Conservation (phyloP, 371 early-diverging fungal species). For the Mortierella sp. region DNA sequence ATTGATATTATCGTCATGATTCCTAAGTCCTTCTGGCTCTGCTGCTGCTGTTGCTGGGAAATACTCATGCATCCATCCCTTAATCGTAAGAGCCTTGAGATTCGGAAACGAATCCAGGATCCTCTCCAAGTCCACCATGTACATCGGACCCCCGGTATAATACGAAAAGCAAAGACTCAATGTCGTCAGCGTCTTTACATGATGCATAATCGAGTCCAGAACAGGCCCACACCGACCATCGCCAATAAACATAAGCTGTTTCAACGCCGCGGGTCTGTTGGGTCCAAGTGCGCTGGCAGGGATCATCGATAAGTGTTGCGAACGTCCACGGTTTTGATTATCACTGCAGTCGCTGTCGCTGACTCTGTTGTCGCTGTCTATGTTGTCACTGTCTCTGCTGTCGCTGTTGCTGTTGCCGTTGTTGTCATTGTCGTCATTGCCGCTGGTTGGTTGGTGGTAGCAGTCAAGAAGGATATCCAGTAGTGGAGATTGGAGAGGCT, state of each 20-base stretch:
- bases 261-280: not conserved
- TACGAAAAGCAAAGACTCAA: not conserved
- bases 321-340: not conserved
- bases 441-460: not conserved
- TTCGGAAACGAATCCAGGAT: slow-evolving; percentile 12
- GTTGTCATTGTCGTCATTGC: too few relatives aligned
- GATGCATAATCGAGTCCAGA: not conserved
- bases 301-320: too few relatives aligned
- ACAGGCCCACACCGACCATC: not conserved
- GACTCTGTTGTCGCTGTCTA: too few relatives aligned
- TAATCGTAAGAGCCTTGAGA: not conserved
- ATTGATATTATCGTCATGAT: too few relatives aligned
- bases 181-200: slow-evolving; percentile 9
- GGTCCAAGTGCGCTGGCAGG: not conserved
- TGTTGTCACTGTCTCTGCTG: too few relatives aligned
- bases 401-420: too few relatives aligned
- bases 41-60: not conserved
- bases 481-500: not conserved
- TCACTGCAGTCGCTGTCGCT: not conserved
- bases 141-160: not conserved
- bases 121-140: not conserved
- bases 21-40: not conserved
- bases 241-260: not conserved
- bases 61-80: not conserved
- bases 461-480: slow-evolving; percentile 18